A percentile compares a stretch with the other conserved stretches of the same genome.
Conservation (phyloP, 352 stramenopile genomes). For the Phytophthora sojae region DNA sequence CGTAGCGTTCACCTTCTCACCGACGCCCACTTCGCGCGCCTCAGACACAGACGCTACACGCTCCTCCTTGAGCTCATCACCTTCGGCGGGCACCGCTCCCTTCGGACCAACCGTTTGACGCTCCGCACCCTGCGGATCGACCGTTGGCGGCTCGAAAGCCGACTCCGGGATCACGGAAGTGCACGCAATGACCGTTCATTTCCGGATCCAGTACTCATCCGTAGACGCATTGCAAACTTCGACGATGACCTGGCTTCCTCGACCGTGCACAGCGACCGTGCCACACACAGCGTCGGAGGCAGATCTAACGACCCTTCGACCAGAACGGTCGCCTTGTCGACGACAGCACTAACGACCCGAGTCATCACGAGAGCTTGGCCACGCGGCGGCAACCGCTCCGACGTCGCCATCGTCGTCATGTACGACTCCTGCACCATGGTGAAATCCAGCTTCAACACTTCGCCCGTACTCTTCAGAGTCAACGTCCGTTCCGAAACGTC, state of each 20-base stretch:
- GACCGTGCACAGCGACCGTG: too few relatives aligned
- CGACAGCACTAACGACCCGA: neutral
- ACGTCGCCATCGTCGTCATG: neutral
- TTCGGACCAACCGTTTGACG: neutral
- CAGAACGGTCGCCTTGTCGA: neutral
- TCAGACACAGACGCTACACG: neutral
- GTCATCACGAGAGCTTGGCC: constrained; percentile 12
- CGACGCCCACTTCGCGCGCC: neutral
- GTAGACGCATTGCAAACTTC: constrained; percentile 8
- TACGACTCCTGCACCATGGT: constrained; percentile 4
- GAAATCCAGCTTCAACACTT: neutral
- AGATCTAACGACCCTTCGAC: neutral
- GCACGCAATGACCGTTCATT: neutral
- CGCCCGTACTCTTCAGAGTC: neutral
- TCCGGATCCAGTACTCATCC: constrained; percentile 3
- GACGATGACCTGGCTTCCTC: neutral
- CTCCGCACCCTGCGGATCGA: neutral
- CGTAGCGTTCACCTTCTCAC: neutral
- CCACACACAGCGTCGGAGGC: neutral
- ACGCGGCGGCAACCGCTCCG: neutral
- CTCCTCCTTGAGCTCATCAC: neutral
- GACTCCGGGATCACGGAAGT: constrained; percentile 6
- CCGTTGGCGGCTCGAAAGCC: neutral
- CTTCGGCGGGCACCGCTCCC: neutral
- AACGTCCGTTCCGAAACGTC: constrained; percentile 1